Evolutionary conservation across 164 flowering plant genomes (phyloP).

Genomic region (Cinnamomum micranthum): DNA sequence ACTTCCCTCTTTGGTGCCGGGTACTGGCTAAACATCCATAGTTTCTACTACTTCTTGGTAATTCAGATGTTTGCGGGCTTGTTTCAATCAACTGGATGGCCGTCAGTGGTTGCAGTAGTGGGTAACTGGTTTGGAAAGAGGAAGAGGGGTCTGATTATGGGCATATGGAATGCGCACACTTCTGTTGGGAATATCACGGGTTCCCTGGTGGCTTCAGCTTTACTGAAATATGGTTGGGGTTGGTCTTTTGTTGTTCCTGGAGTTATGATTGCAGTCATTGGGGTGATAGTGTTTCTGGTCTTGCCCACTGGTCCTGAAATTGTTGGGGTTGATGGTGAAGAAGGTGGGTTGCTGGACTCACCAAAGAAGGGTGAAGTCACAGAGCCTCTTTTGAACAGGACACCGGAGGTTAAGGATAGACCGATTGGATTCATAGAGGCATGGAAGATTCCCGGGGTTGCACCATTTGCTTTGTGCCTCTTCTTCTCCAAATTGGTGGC

Average conservation of each 20-base stretch:
- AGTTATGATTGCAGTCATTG: slow-evolving; percentile 51
- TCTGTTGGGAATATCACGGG: slow-evolving; percentile 91
- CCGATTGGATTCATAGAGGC: slow-evolving; percentile 88
- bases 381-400: slow-evolving; percentile 44
- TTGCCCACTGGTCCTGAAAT: slow-evolving; percentile 72
- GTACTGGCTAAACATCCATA: slow-evolving; percentile 76
- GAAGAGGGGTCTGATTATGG: slow-evolving; percentile 91
- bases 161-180: slow-evolving; percentile 96
- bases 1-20: slow-evolving; percentile 79
- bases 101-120: slow-evolving; percentile 93
- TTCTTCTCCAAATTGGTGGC: slow-evolving; percentile 95
- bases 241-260: slow-evolving; percentile 95
- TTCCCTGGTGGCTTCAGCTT: slow-evolving; percentile 67
- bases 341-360: slow-evolving; percentile 33
- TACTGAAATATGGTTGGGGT: slow-evolving; percentile 91
- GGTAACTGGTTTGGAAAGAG: slow-evolving; percentile 96
- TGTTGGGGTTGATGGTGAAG: slow-evolving; percentile 50
- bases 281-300: slow-evolving; percentile 54
- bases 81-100: slow-evolving; percentile 97
- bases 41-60: slow-evolving; percentile 54
- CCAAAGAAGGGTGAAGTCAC: slow-evolving; percentile 35
- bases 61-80: slow-evolving; percentile 85
- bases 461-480: slow-evolving; percentile 87
- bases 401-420: slow-evolving; percentile 18
- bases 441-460: slow-evolving; percentile 96